phyloP scores from a whole-genome alignment of 345 rosid species.

The Heritiera fomes region DNA sequence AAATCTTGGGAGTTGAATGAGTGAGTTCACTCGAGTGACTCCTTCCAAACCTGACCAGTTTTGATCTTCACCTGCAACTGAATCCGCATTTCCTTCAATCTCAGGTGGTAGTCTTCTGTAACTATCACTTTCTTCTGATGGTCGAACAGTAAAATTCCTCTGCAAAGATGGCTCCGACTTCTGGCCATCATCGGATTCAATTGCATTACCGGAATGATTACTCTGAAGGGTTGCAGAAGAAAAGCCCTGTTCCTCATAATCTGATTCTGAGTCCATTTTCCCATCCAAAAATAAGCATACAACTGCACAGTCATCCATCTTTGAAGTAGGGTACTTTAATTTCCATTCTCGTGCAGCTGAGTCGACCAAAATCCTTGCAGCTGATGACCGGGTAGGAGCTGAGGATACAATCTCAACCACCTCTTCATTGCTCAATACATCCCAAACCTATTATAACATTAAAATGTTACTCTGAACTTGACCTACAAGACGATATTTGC shows the following conservation, averaged over 20 bases:
- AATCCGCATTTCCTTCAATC: slow-evolving; percentile 40
- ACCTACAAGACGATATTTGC: too few species aligned
- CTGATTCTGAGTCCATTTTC: slow-evolving; percentile 89
- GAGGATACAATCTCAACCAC: slow-evolving; percentile 89
- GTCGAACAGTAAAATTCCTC: slow-evolving; percentile 83
- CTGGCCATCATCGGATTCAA: slow-evolving; percentile 79
- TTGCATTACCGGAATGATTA: slow-evolving; percentile 66
- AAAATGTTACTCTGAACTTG: not conserved
- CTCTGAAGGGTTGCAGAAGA: slow-evolving; percentile 81
- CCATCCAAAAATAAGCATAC: slow-evolving; percentile 95
- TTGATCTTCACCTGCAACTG: slow-evolving; percentile 55
- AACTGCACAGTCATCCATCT: slow-evolving; percentile 99
- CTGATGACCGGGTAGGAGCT: slow-evolving; percentile 75
- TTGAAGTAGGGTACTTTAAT: slow-evolving; percentile 97
- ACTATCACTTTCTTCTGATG: slow-evolving; percentile 58
- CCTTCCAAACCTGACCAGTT: slow-evolving; percentile 96
- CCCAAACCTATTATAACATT: slow-evolving; percentile 74
- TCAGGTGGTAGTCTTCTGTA: slow-evolving; percentile 40
- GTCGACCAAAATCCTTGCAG: slow-evolving; percentile 83
- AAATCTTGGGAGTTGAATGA: slow-evolving; percentile 97
- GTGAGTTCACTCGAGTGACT: slow-evolving; percentile 93
- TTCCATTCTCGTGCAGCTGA: slow-evolving; percentile 95
- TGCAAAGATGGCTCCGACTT: slow-evolving; percentile 80
- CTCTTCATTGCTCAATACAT: slow-evolving; percentile 95
- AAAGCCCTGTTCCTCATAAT: slow-evolving; percentile 70